These are phyloP conservation scores for Xylariaceae sp. DNA, from an alignment of 2,329 filamentous ascomycete genomes.

Conservation along the genomic window DNA sequence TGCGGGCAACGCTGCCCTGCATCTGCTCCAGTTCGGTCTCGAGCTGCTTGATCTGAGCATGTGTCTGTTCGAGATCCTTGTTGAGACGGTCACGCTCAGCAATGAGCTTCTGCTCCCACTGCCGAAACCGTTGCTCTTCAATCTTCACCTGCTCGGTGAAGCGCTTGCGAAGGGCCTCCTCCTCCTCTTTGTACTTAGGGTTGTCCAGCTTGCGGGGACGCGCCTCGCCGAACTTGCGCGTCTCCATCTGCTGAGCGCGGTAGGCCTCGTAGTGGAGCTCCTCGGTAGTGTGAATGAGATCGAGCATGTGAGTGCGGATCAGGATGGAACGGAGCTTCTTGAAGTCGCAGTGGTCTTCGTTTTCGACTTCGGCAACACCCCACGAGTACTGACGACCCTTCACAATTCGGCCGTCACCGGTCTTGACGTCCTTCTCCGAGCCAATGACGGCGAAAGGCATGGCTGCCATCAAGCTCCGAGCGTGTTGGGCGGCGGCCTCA, in stretches of 20 bases:
- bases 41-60: conserved; percentile 86
- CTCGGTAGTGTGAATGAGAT: conserved; percentile 98
- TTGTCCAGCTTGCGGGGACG: conserved; percentile 97
- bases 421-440: conserved; percentile 99
- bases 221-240: conserved; percentile 96
- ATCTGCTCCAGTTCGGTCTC: conserved; percentile 90
- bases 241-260: conserved; percentile 99
- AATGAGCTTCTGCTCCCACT: conserved; percentile 99
- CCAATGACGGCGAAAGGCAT: conserved; percentile 99
- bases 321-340: conserved; percentile 99
- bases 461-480: conserved; percentile 86
- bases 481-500: conserved; percentile 90
- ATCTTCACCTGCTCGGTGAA: conserved; percentile 99
- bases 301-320: conserved; percentile 98
- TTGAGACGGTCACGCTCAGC: conserved; percentile 97
- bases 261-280: conserved; percentile 99
- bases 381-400: conserved; percentile 99
- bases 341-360: conserved; percentile 99
- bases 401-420: conserved; percentile 88
- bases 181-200: conserved; percentile 99
- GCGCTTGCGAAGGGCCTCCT: conserved; percentile 94
- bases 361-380: conserved; percentile 99
- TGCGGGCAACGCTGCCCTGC: conserved; percentile 85
- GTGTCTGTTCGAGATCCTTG: conserved; percentile 98
- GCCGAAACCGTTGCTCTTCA: conserved; percentile 97